Percentiles rank a stretch among this genome's conserved stretches.
These are phyloP conservation scores for Cryptosporidium baileyi DNA, from an alignment of 169 alveolate species.

Conservation along the genomic window DNA sequence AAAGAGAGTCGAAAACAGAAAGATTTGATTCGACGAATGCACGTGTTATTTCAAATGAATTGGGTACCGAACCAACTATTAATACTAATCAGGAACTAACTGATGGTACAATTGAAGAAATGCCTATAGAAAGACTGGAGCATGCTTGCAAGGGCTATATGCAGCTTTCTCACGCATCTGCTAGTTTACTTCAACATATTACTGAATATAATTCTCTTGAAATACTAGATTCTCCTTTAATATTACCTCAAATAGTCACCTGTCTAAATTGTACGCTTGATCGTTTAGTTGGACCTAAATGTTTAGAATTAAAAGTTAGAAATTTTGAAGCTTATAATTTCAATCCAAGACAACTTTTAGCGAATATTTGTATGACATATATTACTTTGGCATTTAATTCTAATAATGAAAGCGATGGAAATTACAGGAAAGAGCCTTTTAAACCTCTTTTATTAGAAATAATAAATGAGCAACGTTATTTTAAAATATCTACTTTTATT, in stretches of 20 bases:
- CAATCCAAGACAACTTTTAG: slow-evolving; percentile 83
- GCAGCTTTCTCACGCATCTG: slow-evolving; percentile 76
- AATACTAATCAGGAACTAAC: background rate
- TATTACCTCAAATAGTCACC: slow-evolving; percentile 85
- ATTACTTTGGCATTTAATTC: slow-evolving; percentile 70
- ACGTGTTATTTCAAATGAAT: background rate
- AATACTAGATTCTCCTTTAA: slow-evolving; percentile 77
- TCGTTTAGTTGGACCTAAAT: slow-evolving; percentile 86
- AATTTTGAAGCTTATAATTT: slow-evolving; percentile 85
- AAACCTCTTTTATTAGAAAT: slow-evolving; percentile 65
- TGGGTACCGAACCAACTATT: background rate
- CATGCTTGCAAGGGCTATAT: slow-evolving; percentile 58
- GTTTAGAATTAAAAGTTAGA: slow-evolving; percentile 85
- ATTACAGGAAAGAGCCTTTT: slow-evolving; percentile 36
- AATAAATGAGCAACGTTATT: slow-evolving; percentile 80
- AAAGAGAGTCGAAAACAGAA: slow-evolving; percentile 78
- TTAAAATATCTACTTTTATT: slow-evolving; percentile 77
- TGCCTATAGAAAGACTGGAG: slow-evolving; percentile 71
- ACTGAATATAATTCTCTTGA: slow-evolving; percentile 76
- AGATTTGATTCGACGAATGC: slow-evolving; percentile 5
- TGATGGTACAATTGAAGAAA: slow-evolving; percentile 70
- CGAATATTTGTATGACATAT: slow-evolving; percentile 78
- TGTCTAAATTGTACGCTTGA: slow-evolving; percentile 87
- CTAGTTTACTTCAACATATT: slow-evolving; percentile 76
- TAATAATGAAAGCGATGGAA: slow-evolving; percentile 5